Conservation (phyloP, 1,284 basidiomycete genomes). For the Fomitopsis betulina region DNA sequence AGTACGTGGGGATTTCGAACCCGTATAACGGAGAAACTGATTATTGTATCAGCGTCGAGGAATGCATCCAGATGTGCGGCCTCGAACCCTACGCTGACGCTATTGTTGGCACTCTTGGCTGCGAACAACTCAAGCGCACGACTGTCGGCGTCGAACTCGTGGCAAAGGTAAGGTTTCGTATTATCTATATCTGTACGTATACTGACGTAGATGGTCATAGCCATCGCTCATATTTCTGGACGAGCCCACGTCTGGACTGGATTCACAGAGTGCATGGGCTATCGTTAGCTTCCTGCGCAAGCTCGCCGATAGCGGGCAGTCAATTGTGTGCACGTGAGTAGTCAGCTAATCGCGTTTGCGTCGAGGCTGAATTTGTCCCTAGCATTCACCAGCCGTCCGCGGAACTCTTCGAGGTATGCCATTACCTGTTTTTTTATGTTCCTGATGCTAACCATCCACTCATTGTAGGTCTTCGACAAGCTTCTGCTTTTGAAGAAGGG, state of each 20-base stretch:
- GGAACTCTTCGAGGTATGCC: constrained; percentile 43
- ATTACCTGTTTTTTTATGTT: too few relatives aligned
- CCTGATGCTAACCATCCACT: too few relatives aligned
- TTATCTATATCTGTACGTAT: not conserved
- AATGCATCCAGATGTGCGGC: constrained; percentile 74
- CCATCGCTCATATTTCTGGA: constrained; percentile 76
- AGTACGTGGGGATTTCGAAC: constrained; percentile 38
- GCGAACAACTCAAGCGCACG: constrained; percentile 73
- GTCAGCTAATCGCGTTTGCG: not conserved
- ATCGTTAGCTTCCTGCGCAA: constrained; percentile 75
- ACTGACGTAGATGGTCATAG: constrained; percentile 12
- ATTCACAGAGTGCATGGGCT: constrained; percentile 85
- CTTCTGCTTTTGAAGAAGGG: constrained; percentile 53
- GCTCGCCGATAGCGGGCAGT: constrained; percentile 78
- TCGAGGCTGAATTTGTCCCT: not conserved
- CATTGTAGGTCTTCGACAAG: constrained; percentile 51
- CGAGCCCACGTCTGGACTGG: constrained; percentile 79
- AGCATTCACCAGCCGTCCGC: constrained; percentile 63
- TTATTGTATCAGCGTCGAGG: constrained; percentile 52
- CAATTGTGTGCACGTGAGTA: constrained; percentile 57
- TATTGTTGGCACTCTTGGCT: constrained; percentile 67
- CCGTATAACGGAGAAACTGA: not conserved
- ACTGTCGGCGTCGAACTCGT: constrained; percentile 82
- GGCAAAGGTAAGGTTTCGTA: constrained; percentile 36
- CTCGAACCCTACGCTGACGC: constrained; percentile 68